These are phyloP conservation scores for Alternaria panax DNA, from an alignment of 2,329 filamentous ascomycete genomes.

Conservation along the genomic window DNA sequence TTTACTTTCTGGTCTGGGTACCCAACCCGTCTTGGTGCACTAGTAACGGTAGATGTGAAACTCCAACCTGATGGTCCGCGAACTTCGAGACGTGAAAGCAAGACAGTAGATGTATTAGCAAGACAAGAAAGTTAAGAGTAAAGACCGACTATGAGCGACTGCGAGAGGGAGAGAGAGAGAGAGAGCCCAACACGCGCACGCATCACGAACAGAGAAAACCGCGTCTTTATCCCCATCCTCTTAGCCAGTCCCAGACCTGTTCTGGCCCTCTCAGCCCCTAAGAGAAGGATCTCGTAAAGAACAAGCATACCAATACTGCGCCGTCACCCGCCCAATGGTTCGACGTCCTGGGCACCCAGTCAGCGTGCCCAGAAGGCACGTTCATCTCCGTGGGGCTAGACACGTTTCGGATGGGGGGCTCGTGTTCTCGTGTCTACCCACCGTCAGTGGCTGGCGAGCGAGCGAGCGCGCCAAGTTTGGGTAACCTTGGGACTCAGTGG, in stretches of 20 bases:
- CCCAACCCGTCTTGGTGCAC: neutral
- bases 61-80: neutral
- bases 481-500: neutral
- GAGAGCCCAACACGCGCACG: constrained; percentile 1
- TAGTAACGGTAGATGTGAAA: constrained; percentile 2
- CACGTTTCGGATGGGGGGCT: constrained; percentile 8
- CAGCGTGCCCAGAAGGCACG: neutral
- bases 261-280: constrained; percentile 4
- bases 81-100: neutral
- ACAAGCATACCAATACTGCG: constrained; percentile 4
- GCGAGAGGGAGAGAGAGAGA: neutral
- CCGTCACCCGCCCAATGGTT: constrained; percentile 2
- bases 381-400: constrained; percentile 4
- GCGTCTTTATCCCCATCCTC: neutral
- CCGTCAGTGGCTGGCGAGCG: neutral
- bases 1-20: constrained; percentile 3
- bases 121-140: constrained; percentile 2
- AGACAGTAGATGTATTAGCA: constrained; percentile 1
- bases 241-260: neutral
- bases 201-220: constrained; percentile 3
- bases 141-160: constrained; percentile 7
- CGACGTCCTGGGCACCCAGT: neutral
- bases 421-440: constrained; percentile 4
- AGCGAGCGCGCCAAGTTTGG: neutral
- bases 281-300: constrained; percentile 2